These are phyloP conservation scores for Emiliania huxleyi DNA, from an alignment of 78 protist species.

Conservation along the genomic window DNA sequence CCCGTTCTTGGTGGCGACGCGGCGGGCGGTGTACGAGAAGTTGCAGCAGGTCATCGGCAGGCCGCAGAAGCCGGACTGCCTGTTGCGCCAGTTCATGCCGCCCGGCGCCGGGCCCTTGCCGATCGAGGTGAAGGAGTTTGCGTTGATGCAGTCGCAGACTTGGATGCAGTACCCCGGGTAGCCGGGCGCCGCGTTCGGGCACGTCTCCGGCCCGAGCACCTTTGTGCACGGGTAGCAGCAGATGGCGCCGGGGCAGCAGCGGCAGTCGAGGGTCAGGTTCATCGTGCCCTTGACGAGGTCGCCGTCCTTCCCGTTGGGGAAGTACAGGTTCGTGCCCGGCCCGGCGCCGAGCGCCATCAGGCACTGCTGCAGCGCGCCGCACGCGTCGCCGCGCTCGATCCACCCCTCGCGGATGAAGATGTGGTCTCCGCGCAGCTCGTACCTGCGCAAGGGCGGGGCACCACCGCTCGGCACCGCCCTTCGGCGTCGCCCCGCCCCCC, in stretches of 20 bases:
- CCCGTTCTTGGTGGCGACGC: not conserved
- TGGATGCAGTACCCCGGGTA: not conserved
- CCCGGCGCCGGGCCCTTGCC: not conserved
- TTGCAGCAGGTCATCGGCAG: not conserved
- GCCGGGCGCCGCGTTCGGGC: not conserved
- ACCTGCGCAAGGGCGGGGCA: no score
- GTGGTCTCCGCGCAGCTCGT: not conserved
- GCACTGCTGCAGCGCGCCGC: not conserved
- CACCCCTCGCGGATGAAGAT: not conserved
- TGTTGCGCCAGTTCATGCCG: not conserved
- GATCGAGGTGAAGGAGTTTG: not conserved
- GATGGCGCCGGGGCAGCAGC: not conserved
- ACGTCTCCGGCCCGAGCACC: not conserved
- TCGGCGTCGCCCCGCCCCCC: no score
- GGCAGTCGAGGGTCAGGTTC: not conserved
- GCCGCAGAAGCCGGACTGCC: not conserved
- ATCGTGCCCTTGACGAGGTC: not conserved
- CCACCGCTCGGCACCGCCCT: no score
- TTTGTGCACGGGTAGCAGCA: not conserved
- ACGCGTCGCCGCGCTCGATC: not conserved
- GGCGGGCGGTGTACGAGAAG: not conserved
- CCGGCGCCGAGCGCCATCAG: not conserved
- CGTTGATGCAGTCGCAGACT: not conserved
- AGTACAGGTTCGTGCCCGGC: not conserved
- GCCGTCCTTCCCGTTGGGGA: not conserved